A percentile compares a stretch with the other conserved stretches of the same genome.
phyloP scores from a whole-genome alignment of 768 basidiomycete species.

The Suillus lakei region DNA sequence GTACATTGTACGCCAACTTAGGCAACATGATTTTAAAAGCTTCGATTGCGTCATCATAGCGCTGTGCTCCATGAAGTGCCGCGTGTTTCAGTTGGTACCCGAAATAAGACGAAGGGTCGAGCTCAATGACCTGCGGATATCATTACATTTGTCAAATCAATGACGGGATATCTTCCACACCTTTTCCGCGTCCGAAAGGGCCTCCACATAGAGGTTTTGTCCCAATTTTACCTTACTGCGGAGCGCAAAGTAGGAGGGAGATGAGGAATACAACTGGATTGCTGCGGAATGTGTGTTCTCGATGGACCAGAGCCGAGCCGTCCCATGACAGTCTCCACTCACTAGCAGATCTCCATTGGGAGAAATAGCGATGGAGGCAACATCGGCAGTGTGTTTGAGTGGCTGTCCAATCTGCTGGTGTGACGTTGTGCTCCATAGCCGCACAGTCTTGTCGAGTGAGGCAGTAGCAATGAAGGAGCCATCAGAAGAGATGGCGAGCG shows the following conservation, averaged over 20 bases:
- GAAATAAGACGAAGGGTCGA: background rate
- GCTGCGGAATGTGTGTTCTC: background rate
- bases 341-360: background rate
- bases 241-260: background rate
- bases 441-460: conserved; percentile 83
- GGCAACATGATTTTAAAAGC: background rate
- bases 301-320: background rate
- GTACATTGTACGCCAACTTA: background rate
- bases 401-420: background rate
- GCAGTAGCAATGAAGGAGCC: conserved; percentile 80
- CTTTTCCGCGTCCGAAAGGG: background rate
- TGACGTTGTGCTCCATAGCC: conserved; percentile 61
- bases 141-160: background rate
- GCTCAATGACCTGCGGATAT: background rate
- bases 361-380: background rate
- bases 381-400: background rate
- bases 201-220: background rate
- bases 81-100: background rate
- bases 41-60: background rate
- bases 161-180: background rate
- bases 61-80: background rate
- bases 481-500: conserved; percentile 52
- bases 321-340: background rate
- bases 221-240: background rate
- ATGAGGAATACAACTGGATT: background rate